Conservation (phyloP, 139 green algal species). For the Closterium sp. region DNA sequence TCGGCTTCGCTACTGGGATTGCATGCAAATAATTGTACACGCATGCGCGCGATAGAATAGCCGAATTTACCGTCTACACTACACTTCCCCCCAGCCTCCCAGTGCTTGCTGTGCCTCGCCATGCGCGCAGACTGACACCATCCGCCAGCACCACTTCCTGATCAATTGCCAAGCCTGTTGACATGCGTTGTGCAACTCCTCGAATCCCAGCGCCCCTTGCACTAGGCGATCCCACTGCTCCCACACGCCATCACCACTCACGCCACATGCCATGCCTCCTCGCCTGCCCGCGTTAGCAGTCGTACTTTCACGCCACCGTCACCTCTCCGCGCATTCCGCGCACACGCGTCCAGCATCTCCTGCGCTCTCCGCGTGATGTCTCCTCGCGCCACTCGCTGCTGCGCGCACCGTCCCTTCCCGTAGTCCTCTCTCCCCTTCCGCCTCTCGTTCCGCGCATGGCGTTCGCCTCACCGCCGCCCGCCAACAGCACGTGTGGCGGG, state of each 20-base stretch:
- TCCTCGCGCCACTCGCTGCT: not conserved
- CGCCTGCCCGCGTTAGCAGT: not conserved
- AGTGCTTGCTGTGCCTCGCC: too few species aligned
- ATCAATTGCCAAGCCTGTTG: not conserved
- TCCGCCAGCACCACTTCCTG: too few species aligned
- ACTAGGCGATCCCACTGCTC: too few species aligned
- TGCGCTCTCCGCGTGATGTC: not conserved
- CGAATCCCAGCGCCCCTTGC: too few species aligned
- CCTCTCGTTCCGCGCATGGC: not conserved
- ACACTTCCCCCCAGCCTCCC: too few species aligned
- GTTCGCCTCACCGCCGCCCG: not conserved
- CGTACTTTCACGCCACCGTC: not conserved
- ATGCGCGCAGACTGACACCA: too few species aligned
- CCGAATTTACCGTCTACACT: too few species aligned
- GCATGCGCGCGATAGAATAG: too few species aligned
- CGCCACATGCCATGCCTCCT: not conserved
- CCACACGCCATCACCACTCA: too few species aligned
- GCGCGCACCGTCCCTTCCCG: not conserved
- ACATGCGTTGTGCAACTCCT: too few species aligned
- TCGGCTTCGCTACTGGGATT: too few species aligned
- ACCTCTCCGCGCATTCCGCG: not conserved
- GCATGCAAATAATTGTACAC: too few species aligned
- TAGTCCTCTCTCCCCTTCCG: not conserved
- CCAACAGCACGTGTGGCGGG: not conserved
- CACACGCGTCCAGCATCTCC: not conserved